Evolutionary conservation across 139 green algal genomes (phyloP), one percentile per base, ranked within the genome.

Genomic region (Chlamydomonas sp.): DNA sequence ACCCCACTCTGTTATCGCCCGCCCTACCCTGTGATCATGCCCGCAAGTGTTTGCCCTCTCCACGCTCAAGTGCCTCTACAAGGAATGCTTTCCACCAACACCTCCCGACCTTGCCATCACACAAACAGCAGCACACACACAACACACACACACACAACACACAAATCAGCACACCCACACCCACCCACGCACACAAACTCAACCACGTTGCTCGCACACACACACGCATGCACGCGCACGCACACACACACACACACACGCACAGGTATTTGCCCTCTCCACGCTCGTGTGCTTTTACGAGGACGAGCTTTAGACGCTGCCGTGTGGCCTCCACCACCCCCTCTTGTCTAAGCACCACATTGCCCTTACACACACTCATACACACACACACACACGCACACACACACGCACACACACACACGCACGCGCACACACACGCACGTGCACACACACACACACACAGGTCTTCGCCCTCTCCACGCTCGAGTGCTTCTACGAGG

Each of bases 271-370:
- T 16, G 43, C 43, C 16, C 43, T 54, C 31, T 22, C 50, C 22
- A 35, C 5, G 10, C 22, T 20, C 5, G 10, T 16, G 4, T 65
- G 26, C 58, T 13, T n/a, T n/a, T n/a, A n/a, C n/a, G n/a, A n/a
- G n/a, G n/a, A n/a, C n/a, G n/a, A 99, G 83, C 79, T 99, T 16
- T 92, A 99, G 76, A 73, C 77, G 20, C 76, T 99, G 74, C 85
- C 98, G 68, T 97, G 94, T 74, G 94, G 94, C 63, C 13, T 26
- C 13, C 43, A 54, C 43, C 13, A 54, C 20, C 13, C 43, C 13
- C n/a, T n/a, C n/a, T n/a, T n/a, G n/a, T n/a, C n/a, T n/a, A n/a
- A n/a, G n/a, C n/a, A n/a, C n/a, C n/a, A n/a, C n/a, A n/a, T n/a
- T n/a, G n/a, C n/a, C n/a, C n/a, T n/a, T n/a, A n/a, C n/a, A n/a